phyloP scores from a whole-genome alignment of 2,329 filamentous ascomycete species.

The Ophioceras dolichostomum region DNA sequence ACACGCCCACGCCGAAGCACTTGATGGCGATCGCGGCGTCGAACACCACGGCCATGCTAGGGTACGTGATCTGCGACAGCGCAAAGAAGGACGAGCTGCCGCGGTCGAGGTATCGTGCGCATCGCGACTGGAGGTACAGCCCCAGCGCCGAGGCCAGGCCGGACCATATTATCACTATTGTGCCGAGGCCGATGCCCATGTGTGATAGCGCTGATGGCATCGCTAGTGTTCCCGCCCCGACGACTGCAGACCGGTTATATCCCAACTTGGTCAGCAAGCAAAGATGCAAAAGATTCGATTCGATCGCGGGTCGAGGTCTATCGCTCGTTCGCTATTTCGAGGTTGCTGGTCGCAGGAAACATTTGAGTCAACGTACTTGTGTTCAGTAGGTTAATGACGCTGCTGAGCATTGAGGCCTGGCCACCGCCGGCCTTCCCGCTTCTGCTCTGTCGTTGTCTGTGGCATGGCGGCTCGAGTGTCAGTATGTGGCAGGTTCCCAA shows the following conservation, averaged over 20 bases:
- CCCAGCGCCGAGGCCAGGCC: conserved; percentile 82
- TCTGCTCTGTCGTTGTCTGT: conserved; percentile 42
- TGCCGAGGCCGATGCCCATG: conserved; percentile 82
- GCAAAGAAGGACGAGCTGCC: conserved; percentile 89
- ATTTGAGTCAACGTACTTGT: conserved; percentile 73
- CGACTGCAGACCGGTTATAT: conserved; percentile 39
- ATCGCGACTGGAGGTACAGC: conserved; percentile 86
- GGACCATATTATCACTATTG: conserved; percentile 81
- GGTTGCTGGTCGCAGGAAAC: background rate
- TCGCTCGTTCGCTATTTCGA: background rate
- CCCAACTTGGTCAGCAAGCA: conserved; percentile 7
- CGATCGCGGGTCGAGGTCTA: too few species aligned
- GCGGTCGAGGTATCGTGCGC: conserved; percentile 83
- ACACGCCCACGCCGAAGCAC: conserved; percentile 94
- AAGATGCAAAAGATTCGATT: background rate
- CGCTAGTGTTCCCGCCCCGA: conserved; percentile 86
- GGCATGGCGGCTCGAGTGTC: too few species aligned
- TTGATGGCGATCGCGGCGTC: conserved; percentile 94
- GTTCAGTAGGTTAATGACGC: conserved; percentile 90
- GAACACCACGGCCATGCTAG: conserved; percentile 89
- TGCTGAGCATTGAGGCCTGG: conserved; percentile 79
- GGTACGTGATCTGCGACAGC: conserved; percentile 93
- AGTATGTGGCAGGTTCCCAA: too few species aligned
- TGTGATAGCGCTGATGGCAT: conserved; percentile 94
- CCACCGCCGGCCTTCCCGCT: conserved; percentile 68